phyloP scores from a whole-genome alignment of 2,329 filamentous ascomycete genomes.

The Biscogniauxia marginata region DNA sequence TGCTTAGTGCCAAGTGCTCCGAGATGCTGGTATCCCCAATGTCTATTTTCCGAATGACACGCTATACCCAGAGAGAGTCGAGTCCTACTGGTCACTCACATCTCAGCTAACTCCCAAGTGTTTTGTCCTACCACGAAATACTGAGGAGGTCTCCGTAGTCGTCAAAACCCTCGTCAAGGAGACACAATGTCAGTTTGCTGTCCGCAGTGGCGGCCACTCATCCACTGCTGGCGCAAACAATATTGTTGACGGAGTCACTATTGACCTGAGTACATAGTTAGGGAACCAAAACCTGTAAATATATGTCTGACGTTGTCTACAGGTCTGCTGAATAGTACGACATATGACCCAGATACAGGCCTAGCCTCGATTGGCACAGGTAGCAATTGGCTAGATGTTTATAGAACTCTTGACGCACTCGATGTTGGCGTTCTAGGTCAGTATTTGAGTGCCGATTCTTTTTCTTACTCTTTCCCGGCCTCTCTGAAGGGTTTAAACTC shows the following conservation, averaged over 20 bases:
- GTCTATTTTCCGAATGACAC: background rate
- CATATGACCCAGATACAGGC: conserved; percentile 12
- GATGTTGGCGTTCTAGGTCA: conserved; percentile 24
- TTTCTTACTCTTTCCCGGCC: background rate
- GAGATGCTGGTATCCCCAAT: background rate
- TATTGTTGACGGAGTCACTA: conserved; percentile 29
- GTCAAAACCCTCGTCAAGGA: background rate
- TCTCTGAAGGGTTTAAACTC: background rate
- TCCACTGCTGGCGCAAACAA: conserved; percentile 34
- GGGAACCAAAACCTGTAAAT: background rate
- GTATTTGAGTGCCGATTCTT: background rate
- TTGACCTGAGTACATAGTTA: conserved; percentile 28
- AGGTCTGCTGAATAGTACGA: background rate
- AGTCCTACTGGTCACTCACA: background rate
- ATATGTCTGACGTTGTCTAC: background rate
- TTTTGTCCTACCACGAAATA: background rate
- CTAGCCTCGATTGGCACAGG: conserved; percentile 26
- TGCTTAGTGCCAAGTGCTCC: background rate
- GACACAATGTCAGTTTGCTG: conserved; percentile 30
- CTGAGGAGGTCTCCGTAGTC: background rate
- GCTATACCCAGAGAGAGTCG: background rate
- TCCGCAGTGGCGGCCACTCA: conserved; percentile 40
- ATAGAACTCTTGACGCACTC: conserved; percentile 28
- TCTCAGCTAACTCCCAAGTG: background rate
- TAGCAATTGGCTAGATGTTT: conserved; percentile 27